phyloP scores from a whole-genome alignment of 2,329 filamentous ascomycete genomes.

The Zalaria obscura region DNA sequence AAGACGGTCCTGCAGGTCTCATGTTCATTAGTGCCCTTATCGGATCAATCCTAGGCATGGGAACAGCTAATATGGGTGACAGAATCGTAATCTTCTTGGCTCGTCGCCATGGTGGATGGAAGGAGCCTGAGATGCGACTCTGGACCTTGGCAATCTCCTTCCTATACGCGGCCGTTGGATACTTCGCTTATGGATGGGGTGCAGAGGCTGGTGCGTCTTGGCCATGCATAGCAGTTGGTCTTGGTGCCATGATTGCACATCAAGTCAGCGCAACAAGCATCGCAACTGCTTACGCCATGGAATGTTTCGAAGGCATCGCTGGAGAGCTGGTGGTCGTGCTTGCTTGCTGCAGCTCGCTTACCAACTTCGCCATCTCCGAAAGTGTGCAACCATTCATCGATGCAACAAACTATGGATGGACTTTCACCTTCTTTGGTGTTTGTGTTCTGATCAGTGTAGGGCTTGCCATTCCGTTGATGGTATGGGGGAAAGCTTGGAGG shows the following conservation, averaged over 20 bases:
- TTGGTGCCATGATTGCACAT: constrained; percentile 20
- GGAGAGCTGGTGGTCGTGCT: not conserved
- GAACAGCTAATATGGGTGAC: constrained; percentile 28
- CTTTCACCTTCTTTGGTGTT: not conserved
- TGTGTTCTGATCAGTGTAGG: not conserved
- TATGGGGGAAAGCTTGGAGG: not conserved
- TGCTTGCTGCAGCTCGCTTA: not conserved
- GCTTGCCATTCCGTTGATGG: not conserved
- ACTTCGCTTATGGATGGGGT: constrained; percentile 25
- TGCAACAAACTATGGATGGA: not conserved
- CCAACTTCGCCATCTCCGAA: not conserved
- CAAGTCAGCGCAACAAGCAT: constrained; percentile 22
- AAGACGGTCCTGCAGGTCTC: constrained; percentile 15
- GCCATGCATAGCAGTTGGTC: constrained; percentile 17
- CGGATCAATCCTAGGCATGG: constrained; percentile 7
- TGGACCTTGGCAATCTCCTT: constrained; percentile 19
- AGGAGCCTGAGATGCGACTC: constrained; percentile 13
- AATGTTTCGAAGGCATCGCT: not conserved
- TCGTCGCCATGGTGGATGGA: constrained; percentile 8
- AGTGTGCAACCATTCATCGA: not conserved
- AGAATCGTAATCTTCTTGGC: constrained; percentile 16
- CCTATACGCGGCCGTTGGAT: constrained; percentile 19
- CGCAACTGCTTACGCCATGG: constrained; percentile 27
- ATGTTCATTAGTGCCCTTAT: constrained; percentile 10
- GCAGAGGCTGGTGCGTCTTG: constrained; percentile 17